These are phyloP conservation scores for Dendryphion nanum DNA, from an alignment of 2,329 filamentous ascomycete species.

Conservation along the genomic window DNA sequence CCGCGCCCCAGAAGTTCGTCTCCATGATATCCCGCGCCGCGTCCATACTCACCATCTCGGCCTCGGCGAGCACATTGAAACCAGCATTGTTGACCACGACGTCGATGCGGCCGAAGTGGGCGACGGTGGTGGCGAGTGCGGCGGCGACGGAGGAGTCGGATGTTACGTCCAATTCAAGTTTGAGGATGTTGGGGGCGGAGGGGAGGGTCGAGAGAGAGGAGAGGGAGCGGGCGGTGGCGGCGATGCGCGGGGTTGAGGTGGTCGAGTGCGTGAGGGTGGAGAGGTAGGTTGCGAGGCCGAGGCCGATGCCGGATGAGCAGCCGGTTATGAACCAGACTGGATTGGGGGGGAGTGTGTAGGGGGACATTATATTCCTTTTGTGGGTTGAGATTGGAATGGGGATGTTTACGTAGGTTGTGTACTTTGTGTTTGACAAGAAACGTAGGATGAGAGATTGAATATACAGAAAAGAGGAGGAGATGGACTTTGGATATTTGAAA, in stretches of 20 bases:
- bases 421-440: no score
- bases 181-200: slow-evolving; percentile 41
- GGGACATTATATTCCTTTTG: slow-evolving; percentile 7
- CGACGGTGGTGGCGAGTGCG: slow-evolving; percentile 55
- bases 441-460: no score
- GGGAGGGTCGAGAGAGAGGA: slow-evolving; percentile 44
- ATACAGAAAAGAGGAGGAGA: no score
- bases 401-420: no score
- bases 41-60: slow-evolving; percentile 29
- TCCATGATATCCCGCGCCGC: slow-evolving; percentile 40
- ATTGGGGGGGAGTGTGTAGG: slow-evolving; percentile 10
- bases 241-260: slow-evolving; percentile 41
- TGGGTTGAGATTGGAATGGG: background rate
- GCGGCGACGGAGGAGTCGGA: slow-evolving; percentile 36
- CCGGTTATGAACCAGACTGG: slow-evolving; percentile 36
- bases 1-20: slow-evolving; percentile 47
- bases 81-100: slow-evolving; percentile 49
- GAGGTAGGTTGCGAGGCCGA: slow-evolving; percentile 40
- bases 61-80: slow-evolving; percentile 32
- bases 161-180: slow-evolving; percentile 50
- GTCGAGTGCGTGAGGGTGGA: slow-evolving; percentile 40
- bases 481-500: no score
- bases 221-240: slow-evolving; percentile 51
- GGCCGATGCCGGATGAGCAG: slow-evolving; percentile 51
- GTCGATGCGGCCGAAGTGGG: slow-evolving; percentile 66